These are phyloP conservation scores for Calonectria pteridis DNA, from an alignment of 2,329 filamentous ascomycete genomes.

Conservation along the genomic window DNA sequence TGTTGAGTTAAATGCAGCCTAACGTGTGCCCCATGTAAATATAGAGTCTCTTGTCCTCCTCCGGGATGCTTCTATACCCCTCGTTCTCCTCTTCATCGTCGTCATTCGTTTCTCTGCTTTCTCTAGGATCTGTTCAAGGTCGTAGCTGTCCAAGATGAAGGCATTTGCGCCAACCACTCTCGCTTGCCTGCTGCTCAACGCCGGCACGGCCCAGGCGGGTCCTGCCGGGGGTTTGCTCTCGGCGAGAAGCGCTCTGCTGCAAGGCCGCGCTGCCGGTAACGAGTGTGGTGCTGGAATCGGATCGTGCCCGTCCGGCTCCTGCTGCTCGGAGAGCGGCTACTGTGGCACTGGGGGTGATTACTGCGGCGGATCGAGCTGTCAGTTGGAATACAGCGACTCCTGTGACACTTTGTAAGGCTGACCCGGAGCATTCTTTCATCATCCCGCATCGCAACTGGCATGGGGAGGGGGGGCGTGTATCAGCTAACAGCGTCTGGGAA, in stretches of 20 bases:
- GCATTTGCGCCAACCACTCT: constrained; percentile 25
- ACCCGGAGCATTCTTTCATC: constrained; percentile 2
- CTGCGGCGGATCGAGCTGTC: constrained; percentile 54
- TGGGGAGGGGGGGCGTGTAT: not conserved
- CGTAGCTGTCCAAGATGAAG: constrained; percentile 35
- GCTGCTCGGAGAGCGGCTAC: constrained; percentile 54
- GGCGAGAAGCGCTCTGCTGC: constrained; percentile 29
- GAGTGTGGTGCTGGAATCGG: constrained; percentile 53
- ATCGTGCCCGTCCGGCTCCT: constrained; percentile 48
- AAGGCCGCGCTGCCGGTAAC: constrained; percentile 34
- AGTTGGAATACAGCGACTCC: constrained; percentile 54
- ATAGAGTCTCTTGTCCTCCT: constrained; percentile 33
- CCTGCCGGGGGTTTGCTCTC: constrained; percentile 34
- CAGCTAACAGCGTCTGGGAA: constrained; percentile 26
- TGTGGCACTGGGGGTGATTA: constrained; percentile 52
- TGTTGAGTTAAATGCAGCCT: constrained; percentile 25
- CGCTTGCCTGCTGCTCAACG: constrained; percentile 33
- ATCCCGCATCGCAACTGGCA: not conserved
- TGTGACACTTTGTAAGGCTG: constrained; percentile 57
- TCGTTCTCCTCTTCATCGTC: constrained; percentile 11
- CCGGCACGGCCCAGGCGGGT: constrained; percentile 35
- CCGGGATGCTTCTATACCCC: constrained; percentile 18
- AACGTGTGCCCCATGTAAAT: constrained; percentile 37
- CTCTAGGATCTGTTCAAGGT: not conserved
- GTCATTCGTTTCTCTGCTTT: constrained; percentile 33